Evolutionary conservation across 2,329 filamentous ascomycete species (phyloP).

Genomic region (Daldinia sp.): DNA sequence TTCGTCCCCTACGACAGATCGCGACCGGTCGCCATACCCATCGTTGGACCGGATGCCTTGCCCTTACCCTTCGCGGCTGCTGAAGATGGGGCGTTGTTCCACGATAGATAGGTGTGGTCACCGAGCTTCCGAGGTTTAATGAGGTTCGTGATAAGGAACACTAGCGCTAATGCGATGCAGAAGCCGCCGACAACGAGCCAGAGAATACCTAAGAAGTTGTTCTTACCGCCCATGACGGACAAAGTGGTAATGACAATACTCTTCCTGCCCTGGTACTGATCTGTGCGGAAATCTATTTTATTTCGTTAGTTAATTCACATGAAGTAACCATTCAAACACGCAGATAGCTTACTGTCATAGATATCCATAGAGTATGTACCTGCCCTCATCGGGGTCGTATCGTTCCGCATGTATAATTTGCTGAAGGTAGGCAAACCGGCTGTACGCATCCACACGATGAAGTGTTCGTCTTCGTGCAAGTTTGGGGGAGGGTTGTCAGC

Average conservation of each 20-base stretch:
- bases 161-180: constrained; percentile 85
- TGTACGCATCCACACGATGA: constrained; percentile 99
- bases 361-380: constrained; percentile 85
- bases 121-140: constrained; percentile 97
- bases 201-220: constrained; percentile 95
- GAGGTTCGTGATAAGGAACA: constrained; percentile 92
- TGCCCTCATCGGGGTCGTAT: constrained; percentile 72
- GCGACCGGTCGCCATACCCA: constrained; percentile 67
- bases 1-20: constrained; percentile 57
- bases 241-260: constrained; percentile 89
- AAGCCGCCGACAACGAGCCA: constrained; percentile 95
- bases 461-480: constrained; percentile 80
- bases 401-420: constrained; percentile 90
- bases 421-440: constrained; percentile 94
- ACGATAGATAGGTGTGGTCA: constrained; percentile 96
- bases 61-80: constrained; percentile 53
- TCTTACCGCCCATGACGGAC: constrained; percentile 93
- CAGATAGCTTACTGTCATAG: constrained; percentile 75
- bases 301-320: constrained; percentile 18
- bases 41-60: constrained; percentile 57
- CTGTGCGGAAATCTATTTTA: constrained; percentile 80
- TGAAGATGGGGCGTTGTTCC: constrained; percentile 75
- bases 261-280: constrained; percentile 85
- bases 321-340: neutral
- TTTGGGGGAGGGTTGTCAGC: constrained; percentile 74